Percentiles rank a stretch among this genome's conserved stretches.
Conservation (phyloP, 805 yeast species). For the Lipomyces orientalis region DNA sequence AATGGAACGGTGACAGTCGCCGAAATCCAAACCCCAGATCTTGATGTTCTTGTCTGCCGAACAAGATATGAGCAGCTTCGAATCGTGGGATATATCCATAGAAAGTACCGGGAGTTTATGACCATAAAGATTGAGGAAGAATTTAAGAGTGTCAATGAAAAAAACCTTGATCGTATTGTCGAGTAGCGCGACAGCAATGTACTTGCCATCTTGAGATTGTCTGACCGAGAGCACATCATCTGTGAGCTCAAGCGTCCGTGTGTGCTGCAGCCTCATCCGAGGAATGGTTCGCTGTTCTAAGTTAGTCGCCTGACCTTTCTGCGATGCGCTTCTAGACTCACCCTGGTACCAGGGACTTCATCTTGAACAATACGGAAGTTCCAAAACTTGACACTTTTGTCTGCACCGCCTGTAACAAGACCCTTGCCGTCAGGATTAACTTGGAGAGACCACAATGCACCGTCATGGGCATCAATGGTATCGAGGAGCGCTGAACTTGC, state of each 20-base stretch:
- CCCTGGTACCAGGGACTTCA: conserved; percentile 71
- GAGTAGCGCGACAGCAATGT: conserved; percentile 79
- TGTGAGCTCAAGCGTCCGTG: conserved; percentile 78
- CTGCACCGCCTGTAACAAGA: conserved; percentile 92
- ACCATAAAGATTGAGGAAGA: conserved; percentile 88
- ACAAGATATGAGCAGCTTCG: conserved; percentile 85
- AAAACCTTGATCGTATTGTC: conserved; percentile 97
- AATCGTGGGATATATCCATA: conserved; percentile 87
- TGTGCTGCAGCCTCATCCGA: conserved; percentile 67
- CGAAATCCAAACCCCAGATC: conserved; percentile 98
- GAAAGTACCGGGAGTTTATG: conserved; percentile 95
- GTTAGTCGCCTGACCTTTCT: not conserved
- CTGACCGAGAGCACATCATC: conserved; percentile 85
- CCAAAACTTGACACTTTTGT: conserved; percentile 90
- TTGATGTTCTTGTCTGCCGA: conserved; percentile 97
- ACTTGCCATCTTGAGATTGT: conserved; percentile 78
- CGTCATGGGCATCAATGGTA: conserved; percentile 76
- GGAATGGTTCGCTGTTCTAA: conserved; percentile 50
- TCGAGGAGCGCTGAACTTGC: conserved; percentile 79
- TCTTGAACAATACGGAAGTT: conserved; percentile 66
- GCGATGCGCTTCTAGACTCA: not conserved
- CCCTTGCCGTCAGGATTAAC: conserved; percentile 83
- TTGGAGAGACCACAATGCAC: conserved; percentile 91
- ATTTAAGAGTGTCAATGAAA: conserved; percentile 82
- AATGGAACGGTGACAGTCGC: conserved; percentile 96